Base-by-base conservation (phyloP, 2,329 filamentous ascomycete genomes). In the Eutypella sp. region DNA sequence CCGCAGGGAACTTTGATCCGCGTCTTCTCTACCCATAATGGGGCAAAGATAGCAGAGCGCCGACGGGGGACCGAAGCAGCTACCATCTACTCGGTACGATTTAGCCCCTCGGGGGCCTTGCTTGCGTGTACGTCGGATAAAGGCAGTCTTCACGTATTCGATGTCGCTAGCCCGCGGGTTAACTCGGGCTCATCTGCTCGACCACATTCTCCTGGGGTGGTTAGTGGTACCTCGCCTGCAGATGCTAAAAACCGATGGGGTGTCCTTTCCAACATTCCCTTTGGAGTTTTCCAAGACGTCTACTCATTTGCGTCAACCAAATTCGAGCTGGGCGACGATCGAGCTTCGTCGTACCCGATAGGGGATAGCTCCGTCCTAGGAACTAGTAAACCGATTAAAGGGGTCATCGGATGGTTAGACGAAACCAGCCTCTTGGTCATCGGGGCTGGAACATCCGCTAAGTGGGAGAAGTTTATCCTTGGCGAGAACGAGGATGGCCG, bases 61-160 rank as follows among this genome's bases (percentile, higher is more conserved):
- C 84, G 93, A 37, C 83, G 93, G 27, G 93, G 93, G 36, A 85
- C 95, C 40, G 93, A 99, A 59, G 85, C 83, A 29, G 91, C 93
- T 15, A 82, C 83, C 44, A 87, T 97, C 54, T 96, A 88, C 68
- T 92, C 88, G 2, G 74, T 99, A 10, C 85, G 86, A 10, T 93
- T 99, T 64, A 95, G 88, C 18, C 91, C 91, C 1, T 84, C 84
- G 1, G 87, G 86, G 42, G 80, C 77, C 37, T 78, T 90, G 61
- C 76, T 97, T 10, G 93, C 93, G 22, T 92, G 90, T 50, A 97
- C 92, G 1, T 96, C 91, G 1, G 93, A 99, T 73, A 99, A 97
- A 68, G 91, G 89, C 5, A 99, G 91, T 1, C 75, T 99, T 10
- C 93, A 99, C 67, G 79, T 99, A 31, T 99, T 96, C 62, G 90